phyloP scores from a whole-genome alignment of 352 stramenopile genomes.

The Achlya hypogyna region DNA sequence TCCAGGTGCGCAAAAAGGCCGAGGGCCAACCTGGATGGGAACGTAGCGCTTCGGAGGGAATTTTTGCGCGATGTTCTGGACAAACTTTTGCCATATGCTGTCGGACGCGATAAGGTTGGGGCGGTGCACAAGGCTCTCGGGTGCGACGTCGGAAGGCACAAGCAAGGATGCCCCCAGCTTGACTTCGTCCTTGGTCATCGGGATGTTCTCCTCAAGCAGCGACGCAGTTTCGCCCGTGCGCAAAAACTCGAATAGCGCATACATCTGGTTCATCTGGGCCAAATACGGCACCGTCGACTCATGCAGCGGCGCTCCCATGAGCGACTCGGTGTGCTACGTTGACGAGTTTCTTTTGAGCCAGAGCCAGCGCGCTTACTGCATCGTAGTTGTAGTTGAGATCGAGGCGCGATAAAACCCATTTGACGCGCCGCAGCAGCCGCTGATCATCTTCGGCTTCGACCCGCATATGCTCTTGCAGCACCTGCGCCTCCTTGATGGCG shows the following conservation, averaged over 20 bases:
- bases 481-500: slow-evolving; percentile 44
- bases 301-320: neutral
- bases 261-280: slow-evolving; percentile 48
- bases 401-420: slow-evolving; percentile 66
- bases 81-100: slow-evolving; percentile 45
- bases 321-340: neutral
- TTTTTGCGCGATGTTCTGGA: slow-evolving; percentile 51
- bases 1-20: neutral
- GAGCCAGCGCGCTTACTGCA: neutral
- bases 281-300: neutral
- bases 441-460: slow-evolving; percentile 32
- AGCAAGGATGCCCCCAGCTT: slow-evolving; percentile 5
- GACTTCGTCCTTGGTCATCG: slow-evolving; percentile 21
- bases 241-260: slow-evolving; percentile 68
- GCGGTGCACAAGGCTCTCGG: slow-evolving; percentile 22
- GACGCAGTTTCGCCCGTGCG: slow-evolving; percentile 36
- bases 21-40: slow-evolving; percentile 36
- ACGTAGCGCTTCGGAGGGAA: slow-evolving; percentile 59
- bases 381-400: slow-evolving; percentile 31
- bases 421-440: slow-evolving; percentile 57
- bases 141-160: slow-evolving; percentile 3
- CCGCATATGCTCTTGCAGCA: slow-evolving; percentile 33
- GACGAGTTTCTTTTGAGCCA: neutral
- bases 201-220: slow-evolving; percentile 46
- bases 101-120: slow-evolving; percentile 32